phyloP scores from a whole-genome alignment of 176 grass and related monocot genomes.

The Pharus latifolius region DNA sequence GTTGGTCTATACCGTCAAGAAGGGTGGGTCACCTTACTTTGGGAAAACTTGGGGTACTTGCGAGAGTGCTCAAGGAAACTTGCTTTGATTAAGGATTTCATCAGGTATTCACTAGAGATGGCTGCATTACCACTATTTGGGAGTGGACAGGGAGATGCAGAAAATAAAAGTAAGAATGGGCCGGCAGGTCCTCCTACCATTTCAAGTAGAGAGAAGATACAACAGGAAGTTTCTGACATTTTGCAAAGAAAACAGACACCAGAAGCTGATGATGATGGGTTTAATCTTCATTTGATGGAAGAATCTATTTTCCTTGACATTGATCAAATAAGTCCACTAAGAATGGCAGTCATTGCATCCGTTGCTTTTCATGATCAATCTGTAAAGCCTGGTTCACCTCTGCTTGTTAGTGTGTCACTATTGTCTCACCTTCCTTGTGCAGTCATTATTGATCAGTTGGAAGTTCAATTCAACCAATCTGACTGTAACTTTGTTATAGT shows the following conservation, averaged over 20 bases:
- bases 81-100: slow-evolving; percentile 65
- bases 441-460: slow-evolving; percentile 61
- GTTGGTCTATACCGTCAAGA: slow-evolving; percentile 71
- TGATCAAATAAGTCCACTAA: slow-evolving; percentile 73
- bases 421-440: slow-evolving; percentile 76
- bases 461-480: slow-evolving; percentile 84
- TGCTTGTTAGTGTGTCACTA: slow-evolving; percentile 71
- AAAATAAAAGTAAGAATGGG: slow-evolving; percentile 48
- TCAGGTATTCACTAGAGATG: slow-evolving; percentile 94
- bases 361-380: slow-evolving; percentile 92
- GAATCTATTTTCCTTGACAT: slow-evolving; percentile 56
- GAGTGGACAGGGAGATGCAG: slow-evolving; percentile 12
- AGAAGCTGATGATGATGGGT: slow-evolving; percentile 16
- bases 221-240: slow-evolving; percentile 44
- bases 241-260: slow-evolving; percentile 28
- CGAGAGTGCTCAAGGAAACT: slow-evolving; percentile 74
- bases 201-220: slow-evolving; percentile 67
- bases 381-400: slow-evolving; percentile 64
- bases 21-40: slow-evolving; percentile 77
- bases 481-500: slow-evolving; percentile 73
- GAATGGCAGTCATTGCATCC: slow-evolving; percentile 62
- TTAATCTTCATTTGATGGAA: slow-evolving; percentile 26
- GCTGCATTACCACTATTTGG: slow-evolving; percentile 72
- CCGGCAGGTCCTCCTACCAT: slow-evolving; percentile 61
- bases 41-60: slow-evolving; percentile 89